Percentiles rank a stretch among this genome's conserved stretches.
These are phyloP conservation scores for Exophiala xenobiotica DNA, from an alignment of 2,329 filamentous ascomycete species.

Conservation along the genomic window DNA sequence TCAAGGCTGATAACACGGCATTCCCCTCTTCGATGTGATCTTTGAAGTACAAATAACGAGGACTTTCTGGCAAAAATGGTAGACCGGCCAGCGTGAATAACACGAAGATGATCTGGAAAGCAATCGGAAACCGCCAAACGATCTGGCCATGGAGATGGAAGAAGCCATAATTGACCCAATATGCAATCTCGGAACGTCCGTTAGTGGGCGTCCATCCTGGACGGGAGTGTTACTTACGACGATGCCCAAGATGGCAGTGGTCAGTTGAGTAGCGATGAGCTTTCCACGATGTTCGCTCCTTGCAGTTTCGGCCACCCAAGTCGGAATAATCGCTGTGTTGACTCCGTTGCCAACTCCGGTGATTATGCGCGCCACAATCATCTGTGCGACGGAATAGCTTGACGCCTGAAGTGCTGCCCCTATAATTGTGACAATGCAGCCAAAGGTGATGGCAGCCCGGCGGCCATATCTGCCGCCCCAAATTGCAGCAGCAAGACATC, in stretches of 20 bases:
- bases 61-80: conserved; percentile 49
- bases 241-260: conserved; percentile 52
- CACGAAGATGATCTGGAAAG: conserved; percentile 52
- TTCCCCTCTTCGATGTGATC: conserved; percentile 47
- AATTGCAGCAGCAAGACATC: conserved; percentile 57
- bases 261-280: conserved; percentile 49
- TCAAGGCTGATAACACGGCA: conserved; percentile 49
- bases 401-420: conserved; percentile 50
- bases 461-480: conserved; percentile 52
- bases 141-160: conserved; percentile 45
- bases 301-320: conserved; percentile 54
- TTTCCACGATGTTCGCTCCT: conserved; percentile 46
- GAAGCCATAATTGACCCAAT: conserved; percentile 48
- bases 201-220: background rate
- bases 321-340: conserved; percentile 51
- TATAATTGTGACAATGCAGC: conserved; percentile 41
- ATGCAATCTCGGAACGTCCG: background rate
- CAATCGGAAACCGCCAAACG: conserved; percentile 34
- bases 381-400: conserved; percentile 46
- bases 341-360: conserved; percentile 53
- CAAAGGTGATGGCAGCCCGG: conserved; percentile 50
- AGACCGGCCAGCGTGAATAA: conserved; percentile 45
- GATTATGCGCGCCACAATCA: conserved; percentile 53
- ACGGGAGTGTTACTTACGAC: too few relatives aligned
- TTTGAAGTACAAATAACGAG: conserved; percentile 47